A percentile compares a stretch with the other conserved stretches of the same genome.
phyloP scores from a whole-genome alignment of 2,329 filamentous ascomycete species.

The Hypoxylon sp. region DNA sequence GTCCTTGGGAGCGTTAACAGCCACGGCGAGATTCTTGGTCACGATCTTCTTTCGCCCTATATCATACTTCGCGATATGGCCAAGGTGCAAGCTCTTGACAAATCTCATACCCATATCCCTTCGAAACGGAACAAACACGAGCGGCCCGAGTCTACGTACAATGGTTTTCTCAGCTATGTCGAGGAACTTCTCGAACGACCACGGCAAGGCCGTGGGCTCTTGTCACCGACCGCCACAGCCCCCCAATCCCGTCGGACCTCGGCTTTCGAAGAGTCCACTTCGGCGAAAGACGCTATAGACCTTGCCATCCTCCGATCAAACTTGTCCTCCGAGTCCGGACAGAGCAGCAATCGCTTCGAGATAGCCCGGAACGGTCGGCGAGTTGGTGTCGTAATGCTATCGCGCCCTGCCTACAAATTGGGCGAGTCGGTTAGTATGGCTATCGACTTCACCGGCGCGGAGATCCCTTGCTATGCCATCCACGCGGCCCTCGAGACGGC shows the following conservation, averaged over 20 bases:
- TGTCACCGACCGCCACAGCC: slow-evolving; percentile 77
- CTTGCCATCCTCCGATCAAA: slow-evolving; percentile 89
- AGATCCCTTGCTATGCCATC: slow-evolving; percentile 87
- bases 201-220: slow-evolving; percentile 69
- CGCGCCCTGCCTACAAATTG: slow-evolving; percentile 87
- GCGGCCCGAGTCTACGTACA: slow-evolving; percentile 58
- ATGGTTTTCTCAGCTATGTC: slow-evolving; percentile 82
- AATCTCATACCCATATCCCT: slow-evolving; percentile 43
- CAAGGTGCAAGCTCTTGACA: slow-evolving; percentile 67
- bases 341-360: slow-evolving; percentile 93
- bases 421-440: slow-evolving; percentile 88
- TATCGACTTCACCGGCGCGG: slow-evolving; percentile 83
- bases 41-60: slow-evolving; percentile 95
- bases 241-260: slow-evolving; percentile 68
- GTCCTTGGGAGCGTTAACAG: slow-evolving; percentile 93
- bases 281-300: slow-evolving; percentile 88
- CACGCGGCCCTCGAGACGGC: slow-evolving; percentile 87
- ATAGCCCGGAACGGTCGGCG: slow-evolving; percentile 91
- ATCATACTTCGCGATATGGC: slow-evolving; percentile 89
- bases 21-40: slow-evolving; percentile 87
- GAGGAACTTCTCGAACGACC: slow-evolving; percentile 77
- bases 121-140: slow-evolving; percentile 48
- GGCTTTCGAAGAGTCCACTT: slow-evolving; percentile 66
- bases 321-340: slow-evolving; percentile 72
- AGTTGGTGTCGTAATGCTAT: slow-evolving; percentile 91